Evolutionary conservation across 495 filamentous ascomycete species (phyloP), one percentile per base, ranked within the genome.

Genomic region (Apiosordaria backusii): DNA sequence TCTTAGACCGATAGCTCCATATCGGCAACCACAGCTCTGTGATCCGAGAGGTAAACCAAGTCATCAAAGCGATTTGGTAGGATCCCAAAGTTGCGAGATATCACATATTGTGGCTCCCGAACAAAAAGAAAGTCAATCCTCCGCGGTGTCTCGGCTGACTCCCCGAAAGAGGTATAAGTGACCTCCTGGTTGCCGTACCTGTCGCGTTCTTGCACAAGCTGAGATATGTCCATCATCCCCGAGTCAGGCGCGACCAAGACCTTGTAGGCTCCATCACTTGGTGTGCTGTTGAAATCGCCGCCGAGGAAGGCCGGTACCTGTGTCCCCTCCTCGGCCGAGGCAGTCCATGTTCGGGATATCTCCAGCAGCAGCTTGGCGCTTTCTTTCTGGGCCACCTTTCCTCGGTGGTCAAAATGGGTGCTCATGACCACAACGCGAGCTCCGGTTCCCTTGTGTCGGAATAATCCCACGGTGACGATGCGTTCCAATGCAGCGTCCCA

Each of bases 221-320:
- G 54, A n/a, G 71, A 67, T 9, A 78, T 60, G 60, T 75, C 76
- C 27, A 52, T 40, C 68, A 79, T 71, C 9, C 72, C 72, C 1
- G 68, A 72, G 29, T 57, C 68, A 16, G 72, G 64, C 21, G 55
- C 62, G 6, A 69, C 73, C 57, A 93, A 69, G 23, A 84, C 78
- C 54, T 77, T 74, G 72, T 95, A 92, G 4, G 91, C 92, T 60
- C 85, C 83, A 60, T 85, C 83, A 13, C 74, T 74, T 0, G 86
- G 85, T 60, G 88, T 80, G 68, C 88, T 91, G 73, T 96, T 96
- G 74, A 96, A 86, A 72, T 96, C 91, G 10, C 92, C 92, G 0
- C 85, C 83, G 23, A 96, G 78, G 57, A 93, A 86, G 1, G 91
- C 79, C 0, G 84, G 83, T 45, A 71, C 63, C 0, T 57, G 24